Conservation (phyloP, 768 basidiomycete species). For the Russula earlei region DNA sequence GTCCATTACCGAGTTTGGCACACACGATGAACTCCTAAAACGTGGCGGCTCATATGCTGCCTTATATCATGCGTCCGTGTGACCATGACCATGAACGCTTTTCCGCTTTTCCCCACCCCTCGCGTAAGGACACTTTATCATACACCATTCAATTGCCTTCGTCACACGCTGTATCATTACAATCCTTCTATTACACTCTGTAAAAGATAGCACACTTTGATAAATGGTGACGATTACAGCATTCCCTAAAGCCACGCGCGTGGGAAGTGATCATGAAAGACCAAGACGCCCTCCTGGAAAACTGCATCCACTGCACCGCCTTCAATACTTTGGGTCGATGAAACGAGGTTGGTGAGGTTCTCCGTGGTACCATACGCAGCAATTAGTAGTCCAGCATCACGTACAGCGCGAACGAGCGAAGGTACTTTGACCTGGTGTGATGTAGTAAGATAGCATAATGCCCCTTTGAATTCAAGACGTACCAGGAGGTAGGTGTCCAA, state of each 20-base stretch:
- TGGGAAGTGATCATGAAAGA: conserved; percentile 60
- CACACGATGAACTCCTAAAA: conserved; percentile 23
- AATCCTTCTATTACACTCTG: conserved; percentile 16
- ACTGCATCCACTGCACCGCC: conserved; percentile 59
- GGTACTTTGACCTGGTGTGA: conserved; percentile 70
- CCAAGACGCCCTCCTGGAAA: conserved; percentile 52
- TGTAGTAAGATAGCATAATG: conserved; percentile 11
- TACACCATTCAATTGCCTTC: not conserved
- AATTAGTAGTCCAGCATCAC: conserved; percentile 81
- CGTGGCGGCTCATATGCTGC: conserved; percentile 22
- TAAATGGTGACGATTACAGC: conserved; percentile 15
- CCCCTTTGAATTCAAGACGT: conserved; percentile 24
- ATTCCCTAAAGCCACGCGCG: conserved; percentile 38
- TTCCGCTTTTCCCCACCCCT: not conserved
- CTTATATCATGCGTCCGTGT: conserved; percentile 21
- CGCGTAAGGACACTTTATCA: conserved; percentile 10
- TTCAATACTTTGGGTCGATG: conserved; percentile 30
- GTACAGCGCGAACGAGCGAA: conserved; percentile 78
- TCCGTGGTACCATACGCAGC: conserved; percentile 66
- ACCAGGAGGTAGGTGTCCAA: conserved; percentile 84
- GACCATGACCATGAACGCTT: too few relatives aligned
- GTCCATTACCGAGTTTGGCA: conserved; percentile 25
- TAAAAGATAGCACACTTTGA: conserved; percentile 10
- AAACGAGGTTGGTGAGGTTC: conserved; percentile 27
- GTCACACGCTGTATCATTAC: conserved; percentile 15